phyloP scores from a whole-genome alignment of 2,329 filamentous ascomycete species.

The Aciculosporium take region DNA sequence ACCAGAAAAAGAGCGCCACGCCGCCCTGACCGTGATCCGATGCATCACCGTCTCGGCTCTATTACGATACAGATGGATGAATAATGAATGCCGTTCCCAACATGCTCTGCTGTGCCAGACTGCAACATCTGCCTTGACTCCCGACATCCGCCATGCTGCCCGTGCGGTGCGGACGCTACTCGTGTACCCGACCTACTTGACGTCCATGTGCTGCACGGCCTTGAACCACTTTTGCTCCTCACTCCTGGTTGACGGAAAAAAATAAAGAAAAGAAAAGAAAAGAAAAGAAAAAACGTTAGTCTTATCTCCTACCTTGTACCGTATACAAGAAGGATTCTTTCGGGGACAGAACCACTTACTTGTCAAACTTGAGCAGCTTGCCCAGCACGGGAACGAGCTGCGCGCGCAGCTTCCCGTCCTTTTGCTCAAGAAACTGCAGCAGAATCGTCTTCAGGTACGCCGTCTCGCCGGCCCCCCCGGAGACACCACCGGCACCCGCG shows the following conservation, averaged over 20 bases:
- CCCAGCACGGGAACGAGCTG: constrained; percentile 67
- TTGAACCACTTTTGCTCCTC: constrained; percentile 82
- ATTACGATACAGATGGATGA: no score
- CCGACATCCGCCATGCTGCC: no score
- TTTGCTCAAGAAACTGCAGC: constrained; percentile 68
- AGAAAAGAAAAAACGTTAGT: not conserved
- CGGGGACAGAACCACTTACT: constrained; percentile 35
- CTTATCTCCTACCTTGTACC: not conserved
- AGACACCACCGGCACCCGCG: constrained; percentile 13
- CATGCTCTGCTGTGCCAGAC: no score
- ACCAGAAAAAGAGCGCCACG: no score
- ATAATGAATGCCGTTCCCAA: no score
- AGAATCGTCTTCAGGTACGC: constrained; percentile 70
- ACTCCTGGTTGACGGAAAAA: constrained; percentile 17
- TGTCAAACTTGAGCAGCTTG: constrained; percentile 63
- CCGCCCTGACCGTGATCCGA: no score
- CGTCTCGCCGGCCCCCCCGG: constrained; percentile 27
- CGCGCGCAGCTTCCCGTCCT: constrained; percentile 59
- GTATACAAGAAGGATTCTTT: no score
- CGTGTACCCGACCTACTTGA: constrained; percentile 13
- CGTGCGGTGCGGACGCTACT: no score
- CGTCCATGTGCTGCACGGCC: constrained; percentile 46
- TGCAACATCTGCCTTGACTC: no score
- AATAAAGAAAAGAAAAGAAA: not conserved
- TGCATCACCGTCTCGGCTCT: no score